Conservation (phyloP, 2,329 filamentous ascomycete species). For the Arthroderma uncinatum region DNA sequence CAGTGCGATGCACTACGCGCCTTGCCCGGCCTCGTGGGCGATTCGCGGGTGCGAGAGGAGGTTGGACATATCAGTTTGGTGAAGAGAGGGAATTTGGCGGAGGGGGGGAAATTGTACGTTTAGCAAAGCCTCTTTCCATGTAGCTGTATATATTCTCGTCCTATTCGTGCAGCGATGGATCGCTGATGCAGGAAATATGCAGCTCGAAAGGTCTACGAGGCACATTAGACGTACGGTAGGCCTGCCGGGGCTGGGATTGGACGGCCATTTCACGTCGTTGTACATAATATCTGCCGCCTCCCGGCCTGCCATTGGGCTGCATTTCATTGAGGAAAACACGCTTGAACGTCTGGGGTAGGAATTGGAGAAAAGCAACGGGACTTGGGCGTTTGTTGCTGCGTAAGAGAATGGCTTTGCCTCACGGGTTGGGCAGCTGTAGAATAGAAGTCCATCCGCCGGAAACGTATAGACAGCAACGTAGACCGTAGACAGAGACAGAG, state of each 20-base stretch:
- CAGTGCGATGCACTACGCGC: neutral
- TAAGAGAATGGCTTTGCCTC: slow-evolving; percentile 26
- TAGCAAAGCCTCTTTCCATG: no score
- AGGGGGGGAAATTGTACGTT: neutral
- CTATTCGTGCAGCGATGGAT: neutral
- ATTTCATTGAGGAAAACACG: neutral
- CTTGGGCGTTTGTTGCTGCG: slow-evolving; percentile 14
- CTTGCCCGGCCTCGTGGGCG: neutral
- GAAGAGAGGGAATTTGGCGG: neutral
- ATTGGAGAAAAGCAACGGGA: slow-evolving; percentile 13
- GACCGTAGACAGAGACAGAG: no score
- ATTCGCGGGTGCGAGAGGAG: neutral
- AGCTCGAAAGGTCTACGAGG: neutral
- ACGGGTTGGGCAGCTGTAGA: slow-evolving; percentile 26
- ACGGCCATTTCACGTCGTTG: neutral
- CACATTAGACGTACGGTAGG: neutral
- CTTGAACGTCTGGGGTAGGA: slow-evolving; percentile 6
- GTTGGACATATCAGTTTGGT: neutral
- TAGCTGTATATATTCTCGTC: neutral
- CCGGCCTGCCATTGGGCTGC: neutral
- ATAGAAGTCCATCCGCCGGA: neutral
- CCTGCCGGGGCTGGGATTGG: neutral
- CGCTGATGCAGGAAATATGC: neutral
- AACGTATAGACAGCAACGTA: no score
- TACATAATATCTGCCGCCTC: neutral